phyloP scores from a whole-genome alignment of 148 eudicot genomes.

The Rhododendron henanense region DNA sequence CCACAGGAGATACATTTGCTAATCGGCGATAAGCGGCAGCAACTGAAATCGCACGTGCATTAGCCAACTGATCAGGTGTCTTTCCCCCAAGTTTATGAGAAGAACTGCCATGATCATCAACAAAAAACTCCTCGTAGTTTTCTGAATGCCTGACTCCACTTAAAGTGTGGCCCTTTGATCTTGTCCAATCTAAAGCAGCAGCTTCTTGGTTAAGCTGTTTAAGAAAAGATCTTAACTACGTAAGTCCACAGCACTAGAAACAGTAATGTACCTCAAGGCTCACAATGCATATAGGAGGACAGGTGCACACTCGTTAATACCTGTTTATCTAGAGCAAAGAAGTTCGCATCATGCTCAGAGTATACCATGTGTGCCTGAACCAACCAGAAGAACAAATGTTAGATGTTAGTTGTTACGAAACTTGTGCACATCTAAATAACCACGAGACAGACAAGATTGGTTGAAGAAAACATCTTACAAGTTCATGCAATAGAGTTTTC shows the following conservation, averaged over 20 bases:
- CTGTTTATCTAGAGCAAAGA: constrained; percentile 78
- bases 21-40: constrained; percentile 81
- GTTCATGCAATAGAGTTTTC: constrained; percentile 91
- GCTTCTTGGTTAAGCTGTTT: constrained; percentile 88
- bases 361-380: constrained; percentile 88
- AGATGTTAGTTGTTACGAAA: neutral
- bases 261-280: neutral
- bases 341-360: constrained; percentile 77
- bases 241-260: neutral
- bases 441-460: neutral
- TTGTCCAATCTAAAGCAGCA: constrained; percentile 80
- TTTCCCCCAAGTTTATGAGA: constrained; percentile 74
- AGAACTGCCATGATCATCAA: constrained; percentile 25
- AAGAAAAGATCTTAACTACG: constrained; percentile 5
- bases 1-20: constrained; percentile 29
- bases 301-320: constrained; percentile 23
- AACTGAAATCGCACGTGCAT: constrained; percentile 74
- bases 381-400: neutral
- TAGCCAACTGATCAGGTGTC: constrained; percentile 31
- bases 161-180: constrained; percentile 62
- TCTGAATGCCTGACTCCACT: constrained; percentile 33
- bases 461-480: constrained; percentile 40
- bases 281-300: neutral
- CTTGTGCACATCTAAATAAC: neutral
- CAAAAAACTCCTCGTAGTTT: constrained; percentile 30